These are phyloP conservation scores for Haplographium delicatum DNA, from an alignment of 495 filamentous ascomycete species.

Conservation along the genomic window DNA sequence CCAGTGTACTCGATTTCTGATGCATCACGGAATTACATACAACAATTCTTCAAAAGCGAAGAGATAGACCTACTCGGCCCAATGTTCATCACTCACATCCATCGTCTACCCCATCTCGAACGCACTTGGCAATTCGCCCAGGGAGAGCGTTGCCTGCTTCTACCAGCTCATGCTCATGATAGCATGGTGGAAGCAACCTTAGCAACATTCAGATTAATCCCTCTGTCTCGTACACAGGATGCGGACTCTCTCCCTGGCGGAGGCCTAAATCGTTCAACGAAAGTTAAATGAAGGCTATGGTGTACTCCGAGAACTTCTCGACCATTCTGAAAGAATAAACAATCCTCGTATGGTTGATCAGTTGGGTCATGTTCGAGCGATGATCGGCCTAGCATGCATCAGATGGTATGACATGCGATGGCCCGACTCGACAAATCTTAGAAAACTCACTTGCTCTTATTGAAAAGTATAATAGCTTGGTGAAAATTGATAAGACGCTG, in stretches of 20 bases:
- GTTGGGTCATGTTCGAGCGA: background rate
- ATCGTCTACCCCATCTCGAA: background rate
- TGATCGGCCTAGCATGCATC: background rate
- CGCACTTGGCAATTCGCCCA: background rate
- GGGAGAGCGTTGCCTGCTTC: background rate
- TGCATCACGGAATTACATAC: background rate
- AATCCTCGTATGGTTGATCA: background rate
- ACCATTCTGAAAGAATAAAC: background rate
- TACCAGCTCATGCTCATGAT: background rate
- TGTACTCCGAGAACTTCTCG: background rate
- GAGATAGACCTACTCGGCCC: background rate
- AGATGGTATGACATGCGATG: background rate
- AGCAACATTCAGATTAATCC: background rate
- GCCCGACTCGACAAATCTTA: background rate
- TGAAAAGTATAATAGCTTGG: background rate
- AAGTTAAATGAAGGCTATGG: background rate
- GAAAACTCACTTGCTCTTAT: background rate
- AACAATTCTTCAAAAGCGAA: background rate
- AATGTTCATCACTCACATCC: background rate
- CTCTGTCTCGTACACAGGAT: background rate
- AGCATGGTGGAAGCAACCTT: background rate
- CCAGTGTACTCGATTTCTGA: background rate
- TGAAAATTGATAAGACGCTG: too few species aligned
- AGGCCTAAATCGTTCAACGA: background rate
- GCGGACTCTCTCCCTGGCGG: background rate